phyloP scores from a whole-genome alignment of 2,329 filamentous ascomycete species.

The Hirsutella rhossiliensis region DNA sequence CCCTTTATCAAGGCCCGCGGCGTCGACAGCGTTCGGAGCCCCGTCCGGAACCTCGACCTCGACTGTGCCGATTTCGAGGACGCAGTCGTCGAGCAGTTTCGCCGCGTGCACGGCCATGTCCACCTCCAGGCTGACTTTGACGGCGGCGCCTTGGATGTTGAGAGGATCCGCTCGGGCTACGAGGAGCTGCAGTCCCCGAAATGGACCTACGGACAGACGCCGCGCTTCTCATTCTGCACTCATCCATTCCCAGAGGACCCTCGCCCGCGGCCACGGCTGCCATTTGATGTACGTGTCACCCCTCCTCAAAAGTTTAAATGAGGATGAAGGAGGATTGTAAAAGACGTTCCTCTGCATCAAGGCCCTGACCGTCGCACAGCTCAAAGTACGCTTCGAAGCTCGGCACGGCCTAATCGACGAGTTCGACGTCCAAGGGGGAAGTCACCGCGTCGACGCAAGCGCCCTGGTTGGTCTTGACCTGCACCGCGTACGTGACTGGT shows the following conservation, averaged over 20 bases:
- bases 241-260: constrained; percentile 46
- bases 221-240: constrained; percentile 63
- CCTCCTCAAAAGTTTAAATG: neutral
- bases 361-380: constrained; percentile 7
- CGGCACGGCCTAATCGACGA: constrained; percentile 23
- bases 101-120: constrained; percentile 45
- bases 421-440: constrained; percentile 13
- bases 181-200: constrained; percentile 38
- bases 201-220: constrained; percentile 81
- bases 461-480: constrained; percentile 2
- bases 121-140: constrained; percentile 30
- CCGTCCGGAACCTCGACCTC: constrained; percentile 66
- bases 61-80: constrained; percentile 31
- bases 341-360: neutral
- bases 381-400: constrained; percentile 22
- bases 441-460: neutral
- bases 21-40: constrained; percentile 82
- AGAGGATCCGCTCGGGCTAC: constrained; percentile 30
- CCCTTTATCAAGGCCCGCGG: constrained; percentile 69
- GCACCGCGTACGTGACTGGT: constrained; percentile 16
- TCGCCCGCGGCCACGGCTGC: constrained; percentile 38
- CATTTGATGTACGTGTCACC: constrained; percentile 27
- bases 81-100: constrained; percentile 55
- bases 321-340: neutral
- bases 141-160: constrained; percentile 33